Conservation (phyloP, 2,329 filamentous ascomycete species). For the Paraphoma sp. region DNA sequence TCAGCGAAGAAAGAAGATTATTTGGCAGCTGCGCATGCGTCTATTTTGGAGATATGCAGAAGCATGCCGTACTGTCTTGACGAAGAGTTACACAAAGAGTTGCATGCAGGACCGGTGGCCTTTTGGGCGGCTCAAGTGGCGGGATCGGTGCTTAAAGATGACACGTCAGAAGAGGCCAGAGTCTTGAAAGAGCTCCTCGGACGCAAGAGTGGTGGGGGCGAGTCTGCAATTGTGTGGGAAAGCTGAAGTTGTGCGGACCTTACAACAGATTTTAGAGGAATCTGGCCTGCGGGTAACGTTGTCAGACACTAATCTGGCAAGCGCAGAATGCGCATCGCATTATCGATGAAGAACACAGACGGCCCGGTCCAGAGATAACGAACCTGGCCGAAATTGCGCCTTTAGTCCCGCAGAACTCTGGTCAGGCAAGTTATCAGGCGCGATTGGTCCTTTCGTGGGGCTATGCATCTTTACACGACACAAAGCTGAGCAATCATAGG, state of each 20-base stretch:
- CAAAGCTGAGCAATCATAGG: too few relatives aligned
- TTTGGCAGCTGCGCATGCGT: conserved; percentile 9
- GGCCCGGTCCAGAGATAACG: too few relatives aligned
- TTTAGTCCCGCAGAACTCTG: too few relatives aligned
- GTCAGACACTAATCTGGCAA: too few relatives aligned
- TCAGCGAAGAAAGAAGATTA: conserved; percentile 10
- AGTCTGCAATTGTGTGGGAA: background rate
- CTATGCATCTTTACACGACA: too few relatives aligned
- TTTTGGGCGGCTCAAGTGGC: conserved; percentile 31
- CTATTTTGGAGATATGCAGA: conserved; percentile 27
- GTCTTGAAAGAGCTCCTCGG: conserved; percentile 13
- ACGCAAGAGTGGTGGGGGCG: background rate
- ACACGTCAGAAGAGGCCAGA: conserved; percentile 19
- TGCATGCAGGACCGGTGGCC: conserved; percentile 19
- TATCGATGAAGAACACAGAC: too few relatives aligned
- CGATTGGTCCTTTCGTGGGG: too few relatives aligned
- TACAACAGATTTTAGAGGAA: too few relatives aligned
- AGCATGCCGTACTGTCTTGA: conserved; percentile 26
- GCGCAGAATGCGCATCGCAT: too few relatives aligned
- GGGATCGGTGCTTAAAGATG: conserved; percentile 18
- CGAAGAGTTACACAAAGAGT: conserved; percentile 6
- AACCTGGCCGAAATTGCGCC: too few relatives aligned
- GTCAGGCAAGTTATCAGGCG: too few relatives aligned
- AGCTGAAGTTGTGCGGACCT: background rate
- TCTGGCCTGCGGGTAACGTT: too few relatives aligned